A percentile compares a stretch with the other conserved stretches of the same genome.
Conservation (phyloP, 352 stramenopile species). For the Phytophthora quininea region DNA sequence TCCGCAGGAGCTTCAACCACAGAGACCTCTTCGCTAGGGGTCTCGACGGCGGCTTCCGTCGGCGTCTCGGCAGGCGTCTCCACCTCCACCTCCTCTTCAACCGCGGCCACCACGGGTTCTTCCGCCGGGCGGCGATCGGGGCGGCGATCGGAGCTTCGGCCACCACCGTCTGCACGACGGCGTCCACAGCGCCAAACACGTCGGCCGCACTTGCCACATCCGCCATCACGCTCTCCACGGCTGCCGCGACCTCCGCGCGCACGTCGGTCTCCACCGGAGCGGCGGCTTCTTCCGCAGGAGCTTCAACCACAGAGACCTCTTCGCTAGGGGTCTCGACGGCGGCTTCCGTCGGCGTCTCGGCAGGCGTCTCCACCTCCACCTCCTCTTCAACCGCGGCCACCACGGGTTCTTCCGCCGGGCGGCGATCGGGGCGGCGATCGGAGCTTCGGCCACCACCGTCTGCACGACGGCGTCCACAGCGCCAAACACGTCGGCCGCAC, state of each 20-base stretch:
- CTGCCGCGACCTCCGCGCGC: neutral
- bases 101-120: neutral
- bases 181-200: neutral
- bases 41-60: neutral
- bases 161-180: too few species aligned
- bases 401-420: too few species aligned
- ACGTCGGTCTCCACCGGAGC: neutral
- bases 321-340: too few species aligned
- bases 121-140: too few species aligned
- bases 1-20: neutral
- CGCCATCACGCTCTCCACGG: neutral
- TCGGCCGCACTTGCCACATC: neutral
- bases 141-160: too few species aligned
- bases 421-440: neutral
- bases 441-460: neutral
- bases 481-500: too few species aligned
- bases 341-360: too few species aligned
- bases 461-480: neutral
- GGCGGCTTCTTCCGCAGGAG: neutral
- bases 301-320: neutral
- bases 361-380: too few species aligned
- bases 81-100: neutral
- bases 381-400: too few species aligned
- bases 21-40: too few species aligned
- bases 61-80: neutral